Evolutionary conservation across 1,139 yeast genomes (phyloP).

Genomic region (Williopsis jadinii): DNA sequence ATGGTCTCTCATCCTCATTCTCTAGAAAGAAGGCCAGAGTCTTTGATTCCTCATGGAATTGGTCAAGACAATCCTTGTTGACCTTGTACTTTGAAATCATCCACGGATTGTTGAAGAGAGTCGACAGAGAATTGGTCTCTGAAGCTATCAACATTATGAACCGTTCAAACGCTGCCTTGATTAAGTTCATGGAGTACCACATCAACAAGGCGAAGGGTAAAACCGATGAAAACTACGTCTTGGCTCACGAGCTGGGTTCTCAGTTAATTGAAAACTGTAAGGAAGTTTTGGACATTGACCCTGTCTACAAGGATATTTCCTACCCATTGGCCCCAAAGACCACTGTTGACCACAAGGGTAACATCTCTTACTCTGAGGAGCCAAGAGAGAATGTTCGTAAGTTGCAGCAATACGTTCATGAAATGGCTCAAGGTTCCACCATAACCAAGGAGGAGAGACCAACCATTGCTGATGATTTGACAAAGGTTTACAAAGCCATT

Average conservation of each 20-base stretch:
- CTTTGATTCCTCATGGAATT: conserved; percentile 97
- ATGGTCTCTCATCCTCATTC: conserved; percentile 86
- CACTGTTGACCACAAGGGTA: conserved; percentile 80
- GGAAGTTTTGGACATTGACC: conserved; percentile 73
- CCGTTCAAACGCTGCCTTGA: conserved; percentile 88
- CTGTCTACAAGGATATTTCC: conserved; percentile 91
- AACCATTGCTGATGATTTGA: conserved; percentile 74
- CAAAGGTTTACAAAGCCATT: conserved; percentile 76
- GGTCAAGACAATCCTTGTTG: conserved; percentile 97
- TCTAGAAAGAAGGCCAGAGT: conserved; percentile 90
- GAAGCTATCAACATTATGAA: conserved; percentile 98
- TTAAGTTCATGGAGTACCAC: conserved; percentile 96
- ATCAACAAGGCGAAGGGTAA: conserved; percentile 86
- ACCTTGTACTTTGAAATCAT: conserved; percentile 93
- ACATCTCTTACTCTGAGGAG: conserved; percentile 73
- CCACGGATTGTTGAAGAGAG: conserved; percentile 79
- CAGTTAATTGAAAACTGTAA: conserved; percentile 94
- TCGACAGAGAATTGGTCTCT: conserved; percentile 92
- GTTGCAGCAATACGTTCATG: conserved; percentile 90
- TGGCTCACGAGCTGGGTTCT: conserved; percentile 85
- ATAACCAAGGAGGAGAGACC: conserved; percentile 62
- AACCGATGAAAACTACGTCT: conserved; percentile 82
- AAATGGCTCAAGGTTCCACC: conserved; percentile 94
- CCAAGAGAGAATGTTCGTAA: conserved; percentile 90
- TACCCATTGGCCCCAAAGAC: conserved; percentile 96